Conservation (phyloP, 2,329 filamentous ascomycete species). For the Cadophora sp. region DNA sequence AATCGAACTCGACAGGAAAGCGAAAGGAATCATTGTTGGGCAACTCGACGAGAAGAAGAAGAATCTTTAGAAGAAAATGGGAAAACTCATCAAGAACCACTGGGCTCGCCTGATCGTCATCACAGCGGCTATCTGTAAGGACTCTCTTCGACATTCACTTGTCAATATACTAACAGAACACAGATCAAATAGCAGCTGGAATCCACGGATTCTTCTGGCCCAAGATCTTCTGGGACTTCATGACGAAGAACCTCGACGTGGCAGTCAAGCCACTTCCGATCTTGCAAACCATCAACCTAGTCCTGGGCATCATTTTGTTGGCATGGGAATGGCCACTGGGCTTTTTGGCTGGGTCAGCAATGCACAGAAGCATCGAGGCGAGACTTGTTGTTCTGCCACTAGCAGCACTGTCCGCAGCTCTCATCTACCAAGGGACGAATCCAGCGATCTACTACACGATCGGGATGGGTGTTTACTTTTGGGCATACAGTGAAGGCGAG, state of each 20-base stretch:
- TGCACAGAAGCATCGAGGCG: conserved; percentile 89
- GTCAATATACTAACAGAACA: conserved; percentile 23
- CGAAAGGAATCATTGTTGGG: conserved; percentile 3
- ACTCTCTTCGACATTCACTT: conserved; percentile 22
- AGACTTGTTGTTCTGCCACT: conserved; percentile 84
- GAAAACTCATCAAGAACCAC: conserved; percentile 99
- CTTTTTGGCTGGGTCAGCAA: conserved; percentile 74
- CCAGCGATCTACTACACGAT: conserved; percentile 90
- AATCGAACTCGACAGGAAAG: conserved; percentile 18
- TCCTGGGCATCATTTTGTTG: conserved; percentile 79
- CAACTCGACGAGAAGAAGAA: conserved; percentile 28
- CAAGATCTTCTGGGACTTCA: conserved; percentile 97
- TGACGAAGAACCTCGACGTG: conserved; percentile 86
- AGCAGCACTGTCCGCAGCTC: conserved; percentile 72
- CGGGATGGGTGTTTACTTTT: conserved; percentile 88
- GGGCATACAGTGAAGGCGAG: conserved; percentile 97
- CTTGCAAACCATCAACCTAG: conserved; percentile 87
- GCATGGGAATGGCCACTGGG: conserved; percentile 91
- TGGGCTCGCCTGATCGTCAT: conserved; percentile 95
- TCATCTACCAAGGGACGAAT: conserved; percentile 94
- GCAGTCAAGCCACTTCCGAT: conserved; percentile 88
- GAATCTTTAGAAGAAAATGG: conserved; percentile 60
- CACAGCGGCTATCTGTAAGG: conserved; percentile 70
- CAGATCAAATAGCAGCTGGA: conserved; percentile 86
- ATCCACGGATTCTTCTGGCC: conserved; percentile 96